phyloP scores from a whole-genome alignment of 2,329 filamentous ascomycete genomes.

The Colletotrichum liaoningense region DNA sequence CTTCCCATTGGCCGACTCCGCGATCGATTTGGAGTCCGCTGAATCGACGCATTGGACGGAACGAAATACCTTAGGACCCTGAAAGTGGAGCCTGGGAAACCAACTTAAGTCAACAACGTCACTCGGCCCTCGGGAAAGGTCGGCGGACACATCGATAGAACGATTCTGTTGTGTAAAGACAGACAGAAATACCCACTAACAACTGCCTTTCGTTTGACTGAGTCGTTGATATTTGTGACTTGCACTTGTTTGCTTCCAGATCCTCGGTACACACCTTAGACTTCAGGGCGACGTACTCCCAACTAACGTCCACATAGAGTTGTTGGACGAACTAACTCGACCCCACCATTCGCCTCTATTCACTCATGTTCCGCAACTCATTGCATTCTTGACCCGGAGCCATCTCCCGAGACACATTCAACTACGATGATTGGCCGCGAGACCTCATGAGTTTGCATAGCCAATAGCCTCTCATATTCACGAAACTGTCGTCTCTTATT shows the following conservation, averaged over 20 bases:
- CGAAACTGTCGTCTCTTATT: background rate
- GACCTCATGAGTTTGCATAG: slow-evolving; percentile 6
- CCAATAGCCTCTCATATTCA: background rate
- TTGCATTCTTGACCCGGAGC: background rate
- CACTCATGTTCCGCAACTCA: background rate
- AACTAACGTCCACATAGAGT: background rate
- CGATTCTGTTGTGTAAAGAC: slow-evolving; percentile 9
- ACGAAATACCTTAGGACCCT: slow-evolving; percentile 25
- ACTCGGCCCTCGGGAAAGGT: slow-evolving; percentile 31
- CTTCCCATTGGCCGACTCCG: slow-evolving; percentile 20
- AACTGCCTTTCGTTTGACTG: background rate
- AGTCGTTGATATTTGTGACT: background rate
- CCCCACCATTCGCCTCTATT: background rate
- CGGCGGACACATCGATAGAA: slow-evolving; percentile 1
- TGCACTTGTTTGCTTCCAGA: background rate
- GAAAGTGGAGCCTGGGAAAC: slow-evolving; percentile 26
- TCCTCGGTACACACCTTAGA: background rate
- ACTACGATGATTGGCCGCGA: background rate
- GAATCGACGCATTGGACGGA: slow-evolving; percentile 34
- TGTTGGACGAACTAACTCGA: background rate
- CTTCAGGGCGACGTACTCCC: background rate
- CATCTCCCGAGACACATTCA: background rate
- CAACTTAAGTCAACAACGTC: slow-evolving; percentile 37
- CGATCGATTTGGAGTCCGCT: slow-evolving; percentile 24
- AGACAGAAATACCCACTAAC: slow-evolving; percentile 5